Evolutionary conservation across 495 filamentous ascomycete genomes (phyloP).

Genomic region (Tetracladium marchalianum): DNA sequence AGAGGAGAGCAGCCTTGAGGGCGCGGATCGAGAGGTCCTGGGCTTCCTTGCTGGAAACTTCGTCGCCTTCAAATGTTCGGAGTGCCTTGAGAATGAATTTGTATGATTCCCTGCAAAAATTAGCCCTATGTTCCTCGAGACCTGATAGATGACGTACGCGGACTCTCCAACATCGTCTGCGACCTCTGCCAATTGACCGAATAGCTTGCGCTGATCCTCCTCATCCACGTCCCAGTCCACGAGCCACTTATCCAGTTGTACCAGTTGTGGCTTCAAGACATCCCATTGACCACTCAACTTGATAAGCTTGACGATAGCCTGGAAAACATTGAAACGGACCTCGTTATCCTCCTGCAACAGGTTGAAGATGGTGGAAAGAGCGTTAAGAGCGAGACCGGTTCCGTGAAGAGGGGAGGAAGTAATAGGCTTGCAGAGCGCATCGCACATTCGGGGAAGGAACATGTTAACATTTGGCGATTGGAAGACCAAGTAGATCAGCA

Average conservation of each 20-base stretch:
- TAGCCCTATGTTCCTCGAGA: not conserved
- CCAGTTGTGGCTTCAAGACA: conserved; percentile 65
- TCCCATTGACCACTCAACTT: conserved; percentile 66
- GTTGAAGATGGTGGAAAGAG: conserved; percentile 95
- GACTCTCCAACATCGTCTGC: conserved; percentile 68
- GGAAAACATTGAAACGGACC: conserved; percentile 78
- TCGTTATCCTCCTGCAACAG: conserved; percentile 66
- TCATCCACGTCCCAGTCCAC: conserved; percentile 71
- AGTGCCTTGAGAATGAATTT: conserved; percentile 74
- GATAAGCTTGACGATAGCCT: conserved; percentile 73
- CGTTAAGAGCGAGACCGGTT: conserved; percentile 70
- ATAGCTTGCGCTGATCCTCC: conserved; percentile 73
- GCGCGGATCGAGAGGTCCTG: conserved; percentile 77
- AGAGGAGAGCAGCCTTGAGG: conserved; percentile 68
- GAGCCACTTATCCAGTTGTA: conserved; percentile 72
- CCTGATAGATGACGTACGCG: conserved; percentile 36
- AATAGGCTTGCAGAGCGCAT: conserved; percentile 78
- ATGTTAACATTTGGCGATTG: conserved; percentile 73
- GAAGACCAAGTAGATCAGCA: conserved; percentile 83
- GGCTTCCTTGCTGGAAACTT: conserved; percentile 58
- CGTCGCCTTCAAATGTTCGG: conserved; percentile 54
- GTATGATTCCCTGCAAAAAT: conserved; percentile 51
- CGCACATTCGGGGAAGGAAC: conserved; percentile 79
- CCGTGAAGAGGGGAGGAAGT: conserved; percentile 77
- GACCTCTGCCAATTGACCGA: conserved; percentile 65